phyloP scores from a whole-genome alignment of 345 rosid species.

The Aegle marmelos region DNA sequence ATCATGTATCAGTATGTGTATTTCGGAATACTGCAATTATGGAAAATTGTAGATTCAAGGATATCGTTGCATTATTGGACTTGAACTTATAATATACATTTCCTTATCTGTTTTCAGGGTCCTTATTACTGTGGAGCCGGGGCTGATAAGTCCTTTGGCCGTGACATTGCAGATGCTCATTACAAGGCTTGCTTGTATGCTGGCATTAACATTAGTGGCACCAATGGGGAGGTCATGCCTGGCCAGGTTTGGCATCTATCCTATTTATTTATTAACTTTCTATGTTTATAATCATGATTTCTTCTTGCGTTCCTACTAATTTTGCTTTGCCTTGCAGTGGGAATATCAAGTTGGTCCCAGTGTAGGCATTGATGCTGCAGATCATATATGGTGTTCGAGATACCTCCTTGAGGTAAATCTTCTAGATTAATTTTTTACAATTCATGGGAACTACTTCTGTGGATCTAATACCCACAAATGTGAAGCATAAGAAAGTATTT shows the following conservation, averaged over 20 bases:
- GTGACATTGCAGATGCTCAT: constrained; percentile 98
- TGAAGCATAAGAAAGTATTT: background rate
- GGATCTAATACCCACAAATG: background rate
- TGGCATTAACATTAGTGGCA: constrained; percentile 89
- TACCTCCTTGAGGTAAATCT: constrained; percentile 87
- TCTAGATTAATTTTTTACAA: background rate
- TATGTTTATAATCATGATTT: background rate
- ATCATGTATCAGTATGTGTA: background rate
- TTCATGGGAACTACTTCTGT: background rate
- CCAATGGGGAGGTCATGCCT: constrained; percentile 99
- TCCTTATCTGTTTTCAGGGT: constrained; percentile 49
- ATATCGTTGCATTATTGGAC: background rate
- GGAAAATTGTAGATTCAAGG: background rate
- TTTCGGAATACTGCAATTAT: background rate
- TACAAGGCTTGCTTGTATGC: constrained; percentile 97
- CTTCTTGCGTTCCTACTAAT: constrained; percentile 4
- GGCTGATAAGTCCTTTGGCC: constrained; percentile 93
- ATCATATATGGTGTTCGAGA: constrained; percentile 93
- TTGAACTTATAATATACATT: background rate
- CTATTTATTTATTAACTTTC: background rate
- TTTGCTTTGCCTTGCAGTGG: constrained; percentile 55
- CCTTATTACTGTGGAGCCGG: constrained; percentile 98
- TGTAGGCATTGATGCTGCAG: constrained; percentile 93
- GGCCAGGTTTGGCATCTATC: constrained; percentile 65
- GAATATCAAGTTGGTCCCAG: constrained; percentile 99